Evolutionary conservation across 441 rosid genomes (phyloP).

Genomic region (Gossypium trilobum): DNA sequence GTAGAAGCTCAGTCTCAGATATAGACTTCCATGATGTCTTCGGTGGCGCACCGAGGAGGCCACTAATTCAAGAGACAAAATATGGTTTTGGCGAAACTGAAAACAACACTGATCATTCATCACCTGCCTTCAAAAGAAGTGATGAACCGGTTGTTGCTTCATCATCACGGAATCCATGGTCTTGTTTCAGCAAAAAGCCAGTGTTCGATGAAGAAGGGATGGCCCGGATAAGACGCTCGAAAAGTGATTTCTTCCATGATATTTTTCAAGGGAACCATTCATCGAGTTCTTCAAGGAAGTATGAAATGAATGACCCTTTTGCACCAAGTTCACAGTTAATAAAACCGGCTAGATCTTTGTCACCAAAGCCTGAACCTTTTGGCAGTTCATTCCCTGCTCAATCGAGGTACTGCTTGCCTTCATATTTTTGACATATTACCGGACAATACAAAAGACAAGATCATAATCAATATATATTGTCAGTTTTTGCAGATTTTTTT

Average conservation of each 20-base stretch:
- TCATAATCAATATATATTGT: too few species aligned
- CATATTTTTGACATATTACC: neutral
- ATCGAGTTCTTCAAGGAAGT: constrained; percentile 37
- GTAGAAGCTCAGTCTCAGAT: constrained; percentile 43
- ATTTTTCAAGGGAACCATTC: constrained; percentile 52
- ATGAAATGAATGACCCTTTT: constrained; percentile 34
- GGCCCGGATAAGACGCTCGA: constrained; percentile 28
- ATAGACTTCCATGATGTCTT: constrained; percentile 78
- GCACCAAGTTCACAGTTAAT: constrained; percentile 45
- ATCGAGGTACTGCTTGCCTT: constrained; percentile 49
- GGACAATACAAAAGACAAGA: constrained; percentile 1
- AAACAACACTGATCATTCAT: constrained; percentile 18
- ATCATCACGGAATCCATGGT: constrained; percentile 28
- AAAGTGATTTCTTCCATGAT: constrained; percentile 65
- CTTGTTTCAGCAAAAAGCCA: constrained; percentile 49
- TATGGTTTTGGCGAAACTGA: constrained; percentile 42
- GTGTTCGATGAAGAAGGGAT: constrained; percentile 64
- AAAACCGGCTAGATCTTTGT: constrained; percentile 45
- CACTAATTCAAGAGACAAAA: constrained; percentile 37
- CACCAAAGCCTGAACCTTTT: constrained; percentile 43
- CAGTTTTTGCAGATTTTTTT: neutral
- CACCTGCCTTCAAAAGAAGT: constrained; percentile 17
- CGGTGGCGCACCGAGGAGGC: constrained; percentile 81
- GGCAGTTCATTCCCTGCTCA: constrained; percentile 41
- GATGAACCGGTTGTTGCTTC: constrained; percentile 15